These are phyloP conservation scores for Podila epigama DNA, from an alignment of 192 early-diverging fungal genomes.

Conservation along the genomic window DNA sequence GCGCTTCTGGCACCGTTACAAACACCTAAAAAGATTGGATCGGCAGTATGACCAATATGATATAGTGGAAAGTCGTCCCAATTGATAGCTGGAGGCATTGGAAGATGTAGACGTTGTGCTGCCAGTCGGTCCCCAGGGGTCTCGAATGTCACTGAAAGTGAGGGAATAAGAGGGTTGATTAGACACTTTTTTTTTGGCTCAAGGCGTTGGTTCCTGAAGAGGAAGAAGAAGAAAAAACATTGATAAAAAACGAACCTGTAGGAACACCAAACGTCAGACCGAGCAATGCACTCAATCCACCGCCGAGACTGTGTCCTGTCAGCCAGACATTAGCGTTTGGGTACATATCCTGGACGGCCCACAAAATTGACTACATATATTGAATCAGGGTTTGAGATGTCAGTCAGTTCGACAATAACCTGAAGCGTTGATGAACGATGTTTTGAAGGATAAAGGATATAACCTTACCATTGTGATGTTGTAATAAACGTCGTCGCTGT, in stretches of 20 bases:
- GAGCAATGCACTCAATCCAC: slow-evolving; percentile 74
- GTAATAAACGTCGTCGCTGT: slow-evolving; percentile 73
- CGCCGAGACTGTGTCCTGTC: slow-evolving; percentile 90
- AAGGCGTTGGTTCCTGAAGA: too few species aligned
- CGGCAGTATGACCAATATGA: slow-evolving; percentile 90
- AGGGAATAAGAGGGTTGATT: too few species aligned
- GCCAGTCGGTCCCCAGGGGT: slow-evolving; percentile 84
- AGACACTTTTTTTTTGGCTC: too few species aligned
- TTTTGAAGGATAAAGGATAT: not conserved
- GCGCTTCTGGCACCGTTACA: slow-evolving; percentile 69
- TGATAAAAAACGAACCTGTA: too few species aligned
- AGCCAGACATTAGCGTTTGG: slow-evolving; percentile 78
- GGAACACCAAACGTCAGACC: slow-evolving; percentile 88
- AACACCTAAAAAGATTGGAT: slow-evolving; percentile 90
- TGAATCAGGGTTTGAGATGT: not conserved
- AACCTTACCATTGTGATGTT: slow-evolving; percentile 61
- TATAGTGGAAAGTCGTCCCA: slow-evolving; percentile 80
- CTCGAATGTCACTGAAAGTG: slow-evolving; percentile 87
- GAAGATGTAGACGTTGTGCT: slow-evolving; percentile 81
- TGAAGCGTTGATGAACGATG: not conserved
- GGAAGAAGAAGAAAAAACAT: too few species aligned
- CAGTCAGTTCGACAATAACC: not conserved
- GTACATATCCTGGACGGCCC: slow-evolving; percentile 69
- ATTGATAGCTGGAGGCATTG: slow-evolving; percentile 60
- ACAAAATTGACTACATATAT: slow-evolving; percentile 65